Evolutionary conservation across 768 basidiomycete species (phyloP), one percentile per base, ranked within the genome.

Genomic region (Cubamyces sp.): DNA sequence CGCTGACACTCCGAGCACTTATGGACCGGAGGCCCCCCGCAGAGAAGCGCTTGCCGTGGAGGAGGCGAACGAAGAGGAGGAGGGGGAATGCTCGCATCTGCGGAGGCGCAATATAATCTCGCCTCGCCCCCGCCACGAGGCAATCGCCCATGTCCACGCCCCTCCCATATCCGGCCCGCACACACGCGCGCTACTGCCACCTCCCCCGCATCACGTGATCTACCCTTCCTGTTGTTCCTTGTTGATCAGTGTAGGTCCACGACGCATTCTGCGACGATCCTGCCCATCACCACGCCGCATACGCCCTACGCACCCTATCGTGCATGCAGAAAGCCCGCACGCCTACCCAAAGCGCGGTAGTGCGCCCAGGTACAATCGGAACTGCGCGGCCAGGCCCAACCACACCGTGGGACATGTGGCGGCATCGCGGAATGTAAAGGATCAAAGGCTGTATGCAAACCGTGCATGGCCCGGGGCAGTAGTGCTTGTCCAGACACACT

Each of bases 111-210:
- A 57, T 57, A 62, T 57, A 55, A 49, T 61, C 52, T 57, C 54
- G 64, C 68, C 68, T 66, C 64, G 54, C 68, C 63, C 46, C 48
- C 45, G 45, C 64, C 65, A 66, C 68, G 68, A 67, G 65, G 65
- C 68, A 51, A 37, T 19, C 57, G 19, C 15, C 9, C 41, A 21
- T 41, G 26, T 34, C 47, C 59, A 55, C 54, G 63, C 56, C 57
- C 55, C 52, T 52, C 59, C 60, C 59, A 54, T 19, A 57, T 60
- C 50, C 53, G 61, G 57, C 60, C 60, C 51, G 61, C 49, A 54
- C 53, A 26, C 41, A 47, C 54, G 26, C 46, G 39, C 26, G 54
- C 37, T 30, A 26, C 30, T n/a, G 47, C 50, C 54, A 23, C 61
- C 19, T 15, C 48, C 47, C 57, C 54, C 64, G 37, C 45, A 48